These are phyloP conservation scores for Dioscorea alata DNA, from an alignment of 106 monocot genomes.

Conservation along the genomic window DNA sequence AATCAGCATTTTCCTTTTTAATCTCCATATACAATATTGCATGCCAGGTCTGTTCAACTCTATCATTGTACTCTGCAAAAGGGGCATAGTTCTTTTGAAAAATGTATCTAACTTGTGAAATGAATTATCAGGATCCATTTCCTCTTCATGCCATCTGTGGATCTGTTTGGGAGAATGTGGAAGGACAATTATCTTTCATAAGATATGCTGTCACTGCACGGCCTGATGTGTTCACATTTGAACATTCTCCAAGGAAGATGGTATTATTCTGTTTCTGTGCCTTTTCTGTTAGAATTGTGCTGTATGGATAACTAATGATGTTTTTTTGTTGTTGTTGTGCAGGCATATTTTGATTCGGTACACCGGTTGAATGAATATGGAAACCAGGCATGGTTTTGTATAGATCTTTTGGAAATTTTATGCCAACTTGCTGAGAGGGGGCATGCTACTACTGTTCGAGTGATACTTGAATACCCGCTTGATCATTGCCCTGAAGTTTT, in stretches of 20 bases:
- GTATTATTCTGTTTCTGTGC: constrained; percentile 30
- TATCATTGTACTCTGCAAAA: too few species aligned
- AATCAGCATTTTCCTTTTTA: constrained; percentile 58
- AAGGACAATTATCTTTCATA: constrained; percentile 91
- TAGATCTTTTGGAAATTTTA: constrained; percentile 81
- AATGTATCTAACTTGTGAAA: background rate
- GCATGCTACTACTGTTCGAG: constrained; percentile 52
- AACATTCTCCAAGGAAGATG: constrained; percentile 71
- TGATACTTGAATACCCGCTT: constrained; percentile 63
- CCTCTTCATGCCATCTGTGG: constrained; percentile 84
- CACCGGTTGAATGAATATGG: constrained; percentile 20
- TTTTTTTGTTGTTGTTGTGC: too few species aligned
- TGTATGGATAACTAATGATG: background rate
- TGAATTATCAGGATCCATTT: constrained; percentile 71
- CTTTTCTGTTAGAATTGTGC: background rate
- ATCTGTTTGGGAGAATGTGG: constrained; percentile 81
- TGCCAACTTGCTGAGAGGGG: constrained; percentile 91
- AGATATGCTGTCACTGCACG: constrained; percentile 66
- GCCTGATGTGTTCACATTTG: constrained; percentile 76
- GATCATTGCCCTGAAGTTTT: constrained; percentile 65
- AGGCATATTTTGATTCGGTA: too few species aligned
- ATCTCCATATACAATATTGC: constrained; percentile 77
- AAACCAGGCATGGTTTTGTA: constrained; percentile 81
- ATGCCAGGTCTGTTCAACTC: constrained; percentile 43
- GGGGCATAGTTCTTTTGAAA: background rate